Percentiles rank a stretch among this genome's conserved stretches.
These are phyloP conservation scores for Triticum turgidum DNA, from an alignment of 176 grass and related monocot species.

Conservation along the genomic window DNA sequence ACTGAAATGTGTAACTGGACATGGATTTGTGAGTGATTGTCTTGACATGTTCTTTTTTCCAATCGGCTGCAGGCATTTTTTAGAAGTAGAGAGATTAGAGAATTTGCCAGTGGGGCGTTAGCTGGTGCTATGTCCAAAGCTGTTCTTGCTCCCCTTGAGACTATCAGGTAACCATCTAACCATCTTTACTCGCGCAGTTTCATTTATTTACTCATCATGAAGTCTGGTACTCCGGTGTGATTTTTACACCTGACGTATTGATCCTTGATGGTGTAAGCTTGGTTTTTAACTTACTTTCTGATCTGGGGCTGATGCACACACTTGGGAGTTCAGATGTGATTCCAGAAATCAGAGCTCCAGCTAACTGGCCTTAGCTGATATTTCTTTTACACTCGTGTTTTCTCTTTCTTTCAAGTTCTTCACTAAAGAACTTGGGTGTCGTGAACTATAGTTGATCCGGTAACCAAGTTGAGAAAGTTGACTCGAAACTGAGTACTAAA, in stretches of 20 bases:
- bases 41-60: not conserved
- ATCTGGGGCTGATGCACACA: not conserved
- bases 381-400: not conserved
- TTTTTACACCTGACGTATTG: not conserved
- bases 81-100: constrained; percentile 56
- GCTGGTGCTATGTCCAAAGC: constrained; percentile 93
- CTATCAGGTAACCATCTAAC: constrained; percentile 51
- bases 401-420: not conserved
- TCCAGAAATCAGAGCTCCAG: not conserved
- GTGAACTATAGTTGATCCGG: not conserved
- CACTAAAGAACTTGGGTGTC: not conserved
- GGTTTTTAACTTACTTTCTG: not conserved
- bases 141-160: constrained; percentile 84
- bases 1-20: not conserved
- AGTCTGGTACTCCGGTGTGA: not conserved
- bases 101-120: constrained; percentile 82
- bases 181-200: not conserved
- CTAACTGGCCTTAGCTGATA: constrained; percentile 11
- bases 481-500: not conserved
- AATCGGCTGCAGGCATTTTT: constrained; percentile 46
- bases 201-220: constrained; percentile 6
- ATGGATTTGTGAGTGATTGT: constrained; percentile 18
- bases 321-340: not conserved
- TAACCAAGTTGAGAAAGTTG: not conserved
- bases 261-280: not conserved